These are phyloP conservation scores for Oryza officinalis DNA, from an alignment of 176 grass and related monocot genomes.

Conservation along the genomic window DNA sequence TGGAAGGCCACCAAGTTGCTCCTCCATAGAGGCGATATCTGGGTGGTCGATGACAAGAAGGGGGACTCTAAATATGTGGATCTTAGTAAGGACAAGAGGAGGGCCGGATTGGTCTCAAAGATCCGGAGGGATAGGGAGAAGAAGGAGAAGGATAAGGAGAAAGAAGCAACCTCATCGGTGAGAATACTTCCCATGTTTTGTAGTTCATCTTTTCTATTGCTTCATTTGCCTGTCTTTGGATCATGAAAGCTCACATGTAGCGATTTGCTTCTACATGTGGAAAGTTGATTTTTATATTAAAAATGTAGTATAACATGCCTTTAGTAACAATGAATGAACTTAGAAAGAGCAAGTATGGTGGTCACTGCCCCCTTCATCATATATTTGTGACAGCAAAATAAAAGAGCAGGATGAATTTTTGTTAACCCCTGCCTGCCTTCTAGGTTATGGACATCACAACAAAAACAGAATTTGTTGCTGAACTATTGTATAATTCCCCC, in stretches of 20 bases:
- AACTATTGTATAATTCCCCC: no score
- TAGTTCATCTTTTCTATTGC: neutral
- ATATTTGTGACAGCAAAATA: neutral
- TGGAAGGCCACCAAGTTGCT: conserved; percentile 83
- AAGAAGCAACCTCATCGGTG: conserved; percentile 21
- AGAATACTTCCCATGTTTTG: conserved; percentile 1
- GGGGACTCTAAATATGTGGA: conserved; percentile 25
- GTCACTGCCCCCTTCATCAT: neutral
- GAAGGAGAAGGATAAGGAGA: neutral
- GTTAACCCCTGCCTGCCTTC: no score
- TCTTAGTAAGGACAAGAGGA: conserved; percentile 53
- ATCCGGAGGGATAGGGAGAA: conserved; percentile 42
- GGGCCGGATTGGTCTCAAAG: conserved; percentile 41
- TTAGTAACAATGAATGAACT: neutral
- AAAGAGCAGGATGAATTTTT: no score
- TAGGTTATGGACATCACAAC: no score
- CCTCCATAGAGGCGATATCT: conserved; percentile 51
- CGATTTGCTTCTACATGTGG: neutral
- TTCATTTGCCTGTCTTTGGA: neutral
- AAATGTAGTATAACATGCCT: conserved; percentile 3
- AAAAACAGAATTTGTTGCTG: no score
- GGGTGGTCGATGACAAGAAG: conserved; percentile 49
- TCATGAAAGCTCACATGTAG: neutral
- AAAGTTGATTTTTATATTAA: neutral
- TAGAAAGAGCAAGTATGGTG: neutral